These are phyloP conservation scores for Dissophora globulifera DNA, from an alignment of 192 early-diverging fungal species.

Conservation along the genomic window DNA sequence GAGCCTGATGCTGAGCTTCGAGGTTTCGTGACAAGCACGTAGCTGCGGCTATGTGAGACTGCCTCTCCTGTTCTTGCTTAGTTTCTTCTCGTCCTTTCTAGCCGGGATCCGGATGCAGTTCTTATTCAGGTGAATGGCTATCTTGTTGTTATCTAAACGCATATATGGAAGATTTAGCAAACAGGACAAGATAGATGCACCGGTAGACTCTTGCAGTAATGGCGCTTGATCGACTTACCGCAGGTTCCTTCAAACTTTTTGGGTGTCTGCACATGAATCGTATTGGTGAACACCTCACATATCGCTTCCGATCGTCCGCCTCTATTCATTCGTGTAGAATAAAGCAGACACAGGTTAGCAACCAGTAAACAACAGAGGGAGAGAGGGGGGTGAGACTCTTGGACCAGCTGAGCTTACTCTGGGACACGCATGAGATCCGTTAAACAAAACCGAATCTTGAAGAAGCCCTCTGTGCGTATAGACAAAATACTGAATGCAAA, in stretches of 20 bases:
- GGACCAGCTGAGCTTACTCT: too few species aligned
- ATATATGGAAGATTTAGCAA: not conserved
- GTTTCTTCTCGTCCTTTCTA: slow-evolving; percentile 37
- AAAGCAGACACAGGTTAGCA: too few species aligned
- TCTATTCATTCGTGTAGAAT: too few species aligned
- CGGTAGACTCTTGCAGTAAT: too few species aligned
- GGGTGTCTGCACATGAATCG: slow-evolving; percentile 40
- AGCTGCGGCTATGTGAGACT: slow-evolving; percentile 7
- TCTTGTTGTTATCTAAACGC: slow-evolving; percentile 31
- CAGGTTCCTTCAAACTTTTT: slow-evolving; percentile 42
- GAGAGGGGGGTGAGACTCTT: too few species aligned
- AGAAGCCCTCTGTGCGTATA: slow-evolving; percentile 40
- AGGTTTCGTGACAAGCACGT: too few species aligned
- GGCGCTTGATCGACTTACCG: slow-evolving; percentile 16
- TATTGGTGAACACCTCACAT: slow-evolving; percentile 29
- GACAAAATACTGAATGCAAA: slow-evolving; percentile 47
- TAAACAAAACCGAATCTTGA: slow-evolving; percentile 37
- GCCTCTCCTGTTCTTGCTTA: slow-evolving; percentile 15
- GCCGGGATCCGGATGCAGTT: slow-evolving; percentile 38
- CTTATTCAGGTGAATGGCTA: slow-evolving; percentile 27
- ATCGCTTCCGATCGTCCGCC: slow-evolving; percentile 20
- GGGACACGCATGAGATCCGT: slow-evolving; percentile 28
- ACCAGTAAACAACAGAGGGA: too few species aligned
- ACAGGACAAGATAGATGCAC: too few species aligned
- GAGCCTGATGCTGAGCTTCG: too few species aligned